These are phyloP conservation scores for Heliamphora pulchella DNA, from an alignment of 179 eudicot species.

Conservation along the genomic window DNA sequence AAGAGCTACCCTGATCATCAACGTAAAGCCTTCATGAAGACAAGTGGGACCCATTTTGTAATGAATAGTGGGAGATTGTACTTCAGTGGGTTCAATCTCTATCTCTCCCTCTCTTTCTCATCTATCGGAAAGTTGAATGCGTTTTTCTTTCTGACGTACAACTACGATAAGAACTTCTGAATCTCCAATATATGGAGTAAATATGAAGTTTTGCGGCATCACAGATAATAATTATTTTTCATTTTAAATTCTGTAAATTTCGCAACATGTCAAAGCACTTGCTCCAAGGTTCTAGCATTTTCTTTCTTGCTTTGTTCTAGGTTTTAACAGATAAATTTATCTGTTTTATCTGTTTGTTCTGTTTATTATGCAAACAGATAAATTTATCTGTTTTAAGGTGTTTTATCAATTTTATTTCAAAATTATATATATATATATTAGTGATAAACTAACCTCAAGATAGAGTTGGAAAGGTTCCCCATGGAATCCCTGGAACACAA, in stretches of 20 bases:
- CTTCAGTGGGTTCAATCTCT: neutral
- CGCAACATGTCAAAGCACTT: neutral
- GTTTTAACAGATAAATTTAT: neutral
- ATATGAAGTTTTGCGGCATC: neutral
- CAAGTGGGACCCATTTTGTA: too few relatives aligned
- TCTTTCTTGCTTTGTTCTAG: neutral
- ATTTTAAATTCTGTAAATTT: neutral
- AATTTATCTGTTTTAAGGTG: too few relatives aligned
- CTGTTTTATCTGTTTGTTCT: too few relatives aligned
- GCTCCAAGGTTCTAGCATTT: neutral
- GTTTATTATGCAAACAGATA: too few relatives aligned
- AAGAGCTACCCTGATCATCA: too few relatives aligned
- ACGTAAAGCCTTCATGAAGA: too few relatives aligned
- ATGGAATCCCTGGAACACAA: too few relatives aligned
- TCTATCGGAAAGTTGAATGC: neutral
- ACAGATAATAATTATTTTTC: neutral
- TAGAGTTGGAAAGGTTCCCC: too few relatives aligned
- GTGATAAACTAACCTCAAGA: too few relatives aligned
- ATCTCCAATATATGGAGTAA: neutral
- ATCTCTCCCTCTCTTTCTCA: neutral
- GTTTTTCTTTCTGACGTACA: neutral
- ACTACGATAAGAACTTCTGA: neutral
- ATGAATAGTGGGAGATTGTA: too few relatives aligned
- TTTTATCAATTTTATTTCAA: too few relatives aligned
- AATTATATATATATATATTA: too few relatives aligned